Evolutionary conservation across 352 stramenopile species (phyloP), one percentile per base, ranked within the genome.

Genomic region (Phytophthora pistaciae): DNA sequence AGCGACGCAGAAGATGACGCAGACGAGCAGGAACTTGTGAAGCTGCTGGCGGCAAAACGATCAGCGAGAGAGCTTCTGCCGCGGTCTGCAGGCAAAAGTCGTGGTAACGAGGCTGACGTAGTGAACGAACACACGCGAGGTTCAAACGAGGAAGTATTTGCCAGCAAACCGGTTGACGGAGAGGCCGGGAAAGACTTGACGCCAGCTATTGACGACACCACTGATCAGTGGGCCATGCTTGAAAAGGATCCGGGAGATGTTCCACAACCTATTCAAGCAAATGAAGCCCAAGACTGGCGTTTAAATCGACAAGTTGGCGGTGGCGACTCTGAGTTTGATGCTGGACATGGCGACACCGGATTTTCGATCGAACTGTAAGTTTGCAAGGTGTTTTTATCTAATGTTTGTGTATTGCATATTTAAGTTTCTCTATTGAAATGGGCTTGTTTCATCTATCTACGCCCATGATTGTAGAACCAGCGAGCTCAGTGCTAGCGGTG

Each of bases 311-410:
- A 58, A 38, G 36, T 10, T 23, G 38, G 50, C 27, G 53, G 66
- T 18, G 46, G 72, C 1, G 54, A 60, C 18, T 77, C 31, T 1
- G 55, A 67, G 46, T 38, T 70, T 11, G 67, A 60, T 31, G 11
- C 53, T 14, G 48, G n/a, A 33, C 36, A 53, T 29, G 69, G 78
- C 0, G 68, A 81, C 2, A 77, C 72, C 54, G 73, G 74, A 16
- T 40, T 93, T 1, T 91, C 82, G 46, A 84, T 95, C 6, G 87
- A 95, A 62, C 66, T 92, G 87, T 95, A 70, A 59, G 80, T 29
- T 66, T 56, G 10, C n/a, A 20, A 52, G 3, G 54, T 54, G 31
- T 44, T 69, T 64, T 66, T 64, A 61, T 70, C 63, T 73, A 75
- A 29, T 31, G 13, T 13, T 21, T 63, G 18, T 60, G 31, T 57